Conservation (phyloP, 257 asterid species). For the Rauvolfia tetraphylla region DNA sequence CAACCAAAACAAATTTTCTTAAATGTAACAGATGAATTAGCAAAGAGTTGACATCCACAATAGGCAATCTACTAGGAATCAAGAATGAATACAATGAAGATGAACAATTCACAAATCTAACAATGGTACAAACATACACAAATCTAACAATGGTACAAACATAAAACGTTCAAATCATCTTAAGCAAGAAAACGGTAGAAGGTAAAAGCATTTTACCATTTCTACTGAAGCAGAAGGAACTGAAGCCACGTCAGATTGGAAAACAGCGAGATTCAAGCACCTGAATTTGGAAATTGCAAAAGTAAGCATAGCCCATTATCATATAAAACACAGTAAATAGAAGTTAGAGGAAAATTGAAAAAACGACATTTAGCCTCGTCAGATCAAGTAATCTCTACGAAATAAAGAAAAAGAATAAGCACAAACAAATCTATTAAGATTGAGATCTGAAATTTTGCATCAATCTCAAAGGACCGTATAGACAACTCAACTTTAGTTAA, state of each 20-base stretch:
- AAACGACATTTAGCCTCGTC: background rate
- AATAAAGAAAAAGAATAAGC: background rate
- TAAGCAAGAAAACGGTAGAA: background rate
- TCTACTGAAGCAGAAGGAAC: constrained; percentile 11
- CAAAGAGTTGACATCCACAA: background rate
- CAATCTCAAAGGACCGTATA: constrained; percentile 16
- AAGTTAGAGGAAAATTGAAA: background rate
- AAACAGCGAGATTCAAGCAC: constrained; percentile 16
- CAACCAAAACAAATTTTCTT: background rate
- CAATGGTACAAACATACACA: no score
- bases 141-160: background rate
- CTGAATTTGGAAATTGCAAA: constrained; percentile 15
- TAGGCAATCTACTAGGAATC: background rate
- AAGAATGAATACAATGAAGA: background rate
- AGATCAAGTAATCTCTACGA: constrained; percentile 9
- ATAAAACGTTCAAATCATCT: background rate
- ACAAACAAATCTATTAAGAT: constrained; percentile 13
- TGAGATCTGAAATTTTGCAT: constrained; percentile 18
- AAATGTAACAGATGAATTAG: background rate
- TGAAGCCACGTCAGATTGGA: background rate
- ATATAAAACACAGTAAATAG: background rate
- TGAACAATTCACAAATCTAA: background rate
- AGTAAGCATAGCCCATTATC: constrained; percentile 9
- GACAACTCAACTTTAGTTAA: constrained; percentile 10
- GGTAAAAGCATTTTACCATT: constrained; percentile 16